Evolutionary conservation across 1,139 yeast species (phyloP).

Genomic region (Yamadazyma friedrichii): DNA sequence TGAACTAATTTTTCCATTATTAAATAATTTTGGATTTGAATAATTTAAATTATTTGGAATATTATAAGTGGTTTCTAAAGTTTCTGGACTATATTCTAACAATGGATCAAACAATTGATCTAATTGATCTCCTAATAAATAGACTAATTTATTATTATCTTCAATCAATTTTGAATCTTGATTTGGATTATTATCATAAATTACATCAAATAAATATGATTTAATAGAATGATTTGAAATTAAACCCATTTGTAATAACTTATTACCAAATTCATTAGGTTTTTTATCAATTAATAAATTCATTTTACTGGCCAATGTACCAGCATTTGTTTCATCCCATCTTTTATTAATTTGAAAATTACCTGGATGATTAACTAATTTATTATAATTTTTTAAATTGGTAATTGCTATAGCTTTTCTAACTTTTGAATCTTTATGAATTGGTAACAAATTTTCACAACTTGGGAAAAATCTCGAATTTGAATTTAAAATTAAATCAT

Average conservation of each 20-base stretch:
- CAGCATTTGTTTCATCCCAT: conserved; percentile 82
- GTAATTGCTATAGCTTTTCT: conserved; percentile 78
- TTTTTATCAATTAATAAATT: conserved; percentile 43
- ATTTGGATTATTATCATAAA: conserved; percentile 51
- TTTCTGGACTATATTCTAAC: conserved; percentile 88
- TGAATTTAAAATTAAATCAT: conserved; percentile 57
- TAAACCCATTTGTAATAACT: conserved; percentile 54
- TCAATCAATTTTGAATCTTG: conserved; percentile 24
- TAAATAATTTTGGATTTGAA: conserved; percentile 13
- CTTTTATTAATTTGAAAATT: conserved; percentile 19
- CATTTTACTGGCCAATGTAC: conserved; percentile 66
- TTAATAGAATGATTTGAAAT: conserved; percentile 53
- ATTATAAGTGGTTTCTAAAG: conserved; percentile 64
- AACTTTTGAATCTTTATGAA: conserved; percentile 55
- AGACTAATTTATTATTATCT: conserved; percentile 78
- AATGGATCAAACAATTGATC: conserved; percentile 89
- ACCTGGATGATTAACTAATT: conserved; percentile 39
- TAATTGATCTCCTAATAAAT: conserved; percentile 74
- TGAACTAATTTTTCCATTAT: conserved; percentile 26
- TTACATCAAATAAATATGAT: conserved; percentile 67
- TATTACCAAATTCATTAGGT: conserved; percentile 58
- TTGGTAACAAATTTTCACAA: conserved; percentile 60
- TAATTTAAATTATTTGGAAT: conserved; percentile 36
- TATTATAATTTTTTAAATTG: conserved; percentile 63
- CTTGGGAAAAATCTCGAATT: conserved; percentile 78